Evolutionary conservation across 2,329 filamentous ascomycete species (phyloP).

Genomic region (Cladophialophora yegresii): DNA sequence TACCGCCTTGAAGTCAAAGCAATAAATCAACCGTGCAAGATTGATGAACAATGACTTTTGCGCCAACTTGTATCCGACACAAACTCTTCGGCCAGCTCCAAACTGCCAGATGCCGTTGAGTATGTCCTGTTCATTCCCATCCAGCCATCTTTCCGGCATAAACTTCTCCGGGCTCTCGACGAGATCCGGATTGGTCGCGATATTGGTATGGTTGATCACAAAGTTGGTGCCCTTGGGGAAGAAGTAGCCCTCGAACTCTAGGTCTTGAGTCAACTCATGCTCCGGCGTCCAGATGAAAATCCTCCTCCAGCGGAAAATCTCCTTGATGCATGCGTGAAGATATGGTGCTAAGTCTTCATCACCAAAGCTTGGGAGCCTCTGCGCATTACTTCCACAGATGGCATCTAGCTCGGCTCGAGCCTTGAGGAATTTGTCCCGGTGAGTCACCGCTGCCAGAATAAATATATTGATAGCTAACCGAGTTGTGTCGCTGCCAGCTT

Average conservation of each 20-base stretch:
- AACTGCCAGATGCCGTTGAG: slow-evolving; percentile 42
- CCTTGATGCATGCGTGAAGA: slow-evolving; percentile 38
- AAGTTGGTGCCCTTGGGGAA: slow-evolving; percentile 41
- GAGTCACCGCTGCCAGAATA: slow-evolving; percentile 38
- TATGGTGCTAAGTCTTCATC: slow-evolving; percentile 39
- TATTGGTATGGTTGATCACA: slow-evolving; percentile 40
- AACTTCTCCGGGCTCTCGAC: slow-evolving; percentile 41
- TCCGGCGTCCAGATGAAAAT: slow-evolving; percentile 38
- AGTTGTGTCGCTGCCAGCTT: slow-evolving; percentile 51
- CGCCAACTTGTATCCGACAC: slow-evolving; percentile 42
- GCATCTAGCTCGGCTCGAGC: slow-evolving; percentile 35
- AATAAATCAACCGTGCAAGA: slow-evolving; percentile 39
- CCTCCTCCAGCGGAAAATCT: slow-evolving; percentile 39
- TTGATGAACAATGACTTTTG: slow-evolving; percentile 41
- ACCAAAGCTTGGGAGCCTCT: slow-evolving; percentile 34
- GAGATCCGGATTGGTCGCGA: slow-evolving; percentile 36
- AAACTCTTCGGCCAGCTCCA: slow-evolving; percentile 43
- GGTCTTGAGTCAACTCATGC: slow-evolving; percentile 36
- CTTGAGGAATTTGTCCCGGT: slow-evolving; percentile 36
- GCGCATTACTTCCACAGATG: slow-evolving; percentile 26
- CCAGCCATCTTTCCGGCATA: slow-evolving; percentile 44
- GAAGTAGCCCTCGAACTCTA: slow-evolving; percentile 39
- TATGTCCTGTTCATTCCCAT: slow-evolving; percentile 39
- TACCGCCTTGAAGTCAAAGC: slow-evolving; percentile 38
- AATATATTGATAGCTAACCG: slow-evolving; percentile 44